Evolutionary conservation across 345 rosid genomes (phyloP), one percentile per base, ranked within the genome.

Genomic region (Psidium guajava): DNA sequence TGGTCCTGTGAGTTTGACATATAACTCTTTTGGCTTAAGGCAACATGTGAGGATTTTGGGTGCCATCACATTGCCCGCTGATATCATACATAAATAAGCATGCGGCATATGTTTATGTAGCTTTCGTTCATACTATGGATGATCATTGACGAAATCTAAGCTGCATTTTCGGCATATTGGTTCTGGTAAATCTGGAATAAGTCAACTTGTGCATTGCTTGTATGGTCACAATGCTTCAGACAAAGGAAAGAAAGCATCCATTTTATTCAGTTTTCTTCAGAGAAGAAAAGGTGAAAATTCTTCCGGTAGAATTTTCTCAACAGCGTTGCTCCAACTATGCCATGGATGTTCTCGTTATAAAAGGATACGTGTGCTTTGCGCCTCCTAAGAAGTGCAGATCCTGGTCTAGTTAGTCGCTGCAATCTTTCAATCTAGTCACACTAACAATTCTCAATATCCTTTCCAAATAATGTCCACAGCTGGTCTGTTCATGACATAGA

Each of bases 1-100:
- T 92, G 54, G 75, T 85, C 91, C 86, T 95, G 99, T 95, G 89
- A 92, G 99, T 90, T 28, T 16, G 58, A n/a, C 74, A 11, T 82
- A 5, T 53, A 20, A 18, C 24, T 42, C 22, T 81, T 16, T 59
- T 59, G 20, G 53, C 54, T 84, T n/a, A 47, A 12, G 21, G 84
- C 42, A 28, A 27, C 36, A 14, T 57, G 75, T 57, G 53, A 18
- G 55, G 54, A 55, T 27, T 54, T 82, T 9, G 51, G 6, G 24
- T 56, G 57, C 83, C 53, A 9, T 40, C 21, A 6, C 73, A 59
- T 25, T 84, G 82, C 54, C 5, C 54, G 32, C 47, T 49, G 77
- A 21, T 27, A 15, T 14, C 56, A 32, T 69, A 69, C 47, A 36
- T 69, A 69, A 21, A 32, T 32, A 36, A 40, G 77, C 21, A 69